phyloP scores from a whole-genome alignment of 2,329 filamentous ascomycete genomes.

The Aspergillus sp. region DNA sequence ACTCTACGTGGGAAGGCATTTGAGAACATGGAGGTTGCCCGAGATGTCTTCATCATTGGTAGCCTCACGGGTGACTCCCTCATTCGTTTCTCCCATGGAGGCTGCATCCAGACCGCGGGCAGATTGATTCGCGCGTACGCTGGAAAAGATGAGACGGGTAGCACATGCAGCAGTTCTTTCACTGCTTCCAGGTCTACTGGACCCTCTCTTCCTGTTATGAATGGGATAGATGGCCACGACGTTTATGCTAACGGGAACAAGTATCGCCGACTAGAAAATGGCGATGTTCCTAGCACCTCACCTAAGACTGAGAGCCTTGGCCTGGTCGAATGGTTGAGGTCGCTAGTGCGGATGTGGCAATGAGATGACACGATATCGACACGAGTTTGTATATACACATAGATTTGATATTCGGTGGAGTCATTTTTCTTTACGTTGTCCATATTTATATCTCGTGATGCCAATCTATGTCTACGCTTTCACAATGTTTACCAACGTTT shows the following conservation, averaged over 20 bases:
- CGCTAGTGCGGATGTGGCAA: not conserved
- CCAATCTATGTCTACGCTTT: too few relatives aligned
- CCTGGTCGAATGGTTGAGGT: not conserved
- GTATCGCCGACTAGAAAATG: not conserved
- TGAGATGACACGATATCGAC: not conserved
- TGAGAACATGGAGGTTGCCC: constrained; percentile 49
- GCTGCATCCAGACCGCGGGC: constrained; percentile 54
- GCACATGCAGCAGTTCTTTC: constrained; percentile 9
- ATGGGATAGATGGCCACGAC: constrained; percentile 34
- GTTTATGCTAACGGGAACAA: constrained; percentile 5
- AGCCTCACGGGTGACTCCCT: constrained; percentile 58
- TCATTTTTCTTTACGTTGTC: too few relatives aligned
- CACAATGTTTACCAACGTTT: too few relatives aligned
- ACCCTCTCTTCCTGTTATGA: constrained; percentile 29
- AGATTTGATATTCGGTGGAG: not conserved
- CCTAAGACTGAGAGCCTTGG: not conserved
- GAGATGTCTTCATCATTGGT: constrained; percentile 52
- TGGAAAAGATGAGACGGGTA: constrained; percentile 11
- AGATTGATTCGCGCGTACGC: constrained; percentile 37
- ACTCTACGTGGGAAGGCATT: constrained; percentile 51
- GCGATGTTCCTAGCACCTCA: not conserved
- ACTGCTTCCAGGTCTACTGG: constrained; percentile 10
- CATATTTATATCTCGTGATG: too few relatives aligned
- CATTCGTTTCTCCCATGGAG: constrained; percentile 56
- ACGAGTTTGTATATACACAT: not conserved